phyloP scores from a whole-genome alignment of 139 green algal genomes.

The Auxenochlorella pyrenoidosa region DNA sequence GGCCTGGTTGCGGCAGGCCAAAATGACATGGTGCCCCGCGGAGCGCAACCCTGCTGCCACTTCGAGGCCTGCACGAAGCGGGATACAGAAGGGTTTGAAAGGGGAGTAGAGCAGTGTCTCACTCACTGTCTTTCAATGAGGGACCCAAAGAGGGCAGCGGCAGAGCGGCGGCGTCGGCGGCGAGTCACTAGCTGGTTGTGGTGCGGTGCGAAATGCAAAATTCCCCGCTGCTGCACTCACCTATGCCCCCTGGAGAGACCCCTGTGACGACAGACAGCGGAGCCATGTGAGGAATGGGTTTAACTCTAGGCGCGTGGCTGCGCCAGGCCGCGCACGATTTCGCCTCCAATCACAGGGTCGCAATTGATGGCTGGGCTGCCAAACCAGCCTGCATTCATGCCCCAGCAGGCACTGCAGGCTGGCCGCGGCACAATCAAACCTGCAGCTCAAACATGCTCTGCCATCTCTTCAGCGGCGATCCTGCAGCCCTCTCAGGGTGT shows the following conservation, averaged over 20 bases:
- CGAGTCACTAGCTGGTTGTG: too few species aligned
- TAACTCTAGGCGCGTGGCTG: neutral
- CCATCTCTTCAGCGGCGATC: neutral
- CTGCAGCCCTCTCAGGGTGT: neutral
- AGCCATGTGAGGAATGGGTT: neutral
- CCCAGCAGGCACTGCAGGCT: too few species aligned
- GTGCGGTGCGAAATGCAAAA: too few species aligned
- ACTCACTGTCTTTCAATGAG: too few species aligned
- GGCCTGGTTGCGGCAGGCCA: slow-evolving; percentile 62
- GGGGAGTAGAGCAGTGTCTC: neutral
- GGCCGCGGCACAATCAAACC: neutral
- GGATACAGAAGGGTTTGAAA: too few species aligned
- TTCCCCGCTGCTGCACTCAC: neutral
- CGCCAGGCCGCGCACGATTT: neutral
- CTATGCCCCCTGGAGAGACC: neutral
- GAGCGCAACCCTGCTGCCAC: slow-evolving; percentile 61
- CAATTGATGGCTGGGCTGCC: too few species aligned
- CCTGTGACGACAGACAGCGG: neutral
- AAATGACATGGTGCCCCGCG: slow-evolving; percentile 62
- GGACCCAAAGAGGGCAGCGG: neutral
- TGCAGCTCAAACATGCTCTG: neutral
- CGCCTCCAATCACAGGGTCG: too few species aligned
- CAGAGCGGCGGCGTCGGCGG: neutral
- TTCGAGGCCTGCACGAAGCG: slow-evolving; percentile 54
- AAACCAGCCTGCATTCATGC: neutral